Evolutionary conservation across 2,329 filamentous ascomycete genomes (phyloP).

Genomic region (Aspergillus brasiliensis): DNA sequence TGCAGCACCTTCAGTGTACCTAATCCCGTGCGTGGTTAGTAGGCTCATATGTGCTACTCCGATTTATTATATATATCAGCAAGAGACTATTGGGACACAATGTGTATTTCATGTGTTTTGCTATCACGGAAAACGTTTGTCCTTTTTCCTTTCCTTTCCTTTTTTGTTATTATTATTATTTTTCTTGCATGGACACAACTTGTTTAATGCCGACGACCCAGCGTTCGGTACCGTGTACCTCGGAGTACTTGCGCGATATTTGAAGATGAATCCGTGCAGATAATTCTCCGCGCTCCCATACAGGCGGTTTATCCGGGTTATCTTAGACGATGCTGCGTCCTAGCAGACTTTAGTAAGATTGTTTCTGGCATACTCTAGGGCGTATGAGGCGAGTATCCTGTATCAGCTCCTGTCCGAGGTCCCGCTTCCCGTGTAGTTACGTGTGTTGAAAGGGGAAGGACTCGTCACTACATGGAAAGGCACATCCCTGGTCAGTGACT

Average conservation of each 20-base stretch:
- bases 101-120: neutral
- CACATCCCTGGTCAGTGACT: neutral
- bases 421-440: neutral
- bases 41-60: neutral
- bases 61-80: neutral
- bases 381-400: neutral
- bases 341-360: neutral
- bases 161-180: neutral
- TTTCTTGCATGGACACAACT: neutral
- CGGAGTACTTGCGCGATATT: conserved; percentile 6
- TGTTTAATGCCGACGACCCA: neutral
- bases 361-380: neutral
- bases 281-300: conserved; percentile 6
- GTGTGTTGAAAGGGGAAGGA: neutral
- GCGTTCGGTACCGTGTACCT: neutral
- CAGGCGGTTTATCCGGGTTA: neutral
- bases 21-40: neutral
- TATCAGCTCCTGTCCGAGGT: neutral
- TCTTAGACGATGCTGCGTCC: neutral
- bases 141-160: no score
- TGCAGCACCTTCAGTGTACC: neutral
- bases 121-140: neutral
- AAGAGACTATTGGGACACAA: neutral
- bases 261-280: neutral
- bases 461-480: neutral